Evolutionary conservation across 164 flowering plant genomes (phyloP), one percentile per base, ranked within the genome.

Genomic region (Tetracentron sinense): DNA sequence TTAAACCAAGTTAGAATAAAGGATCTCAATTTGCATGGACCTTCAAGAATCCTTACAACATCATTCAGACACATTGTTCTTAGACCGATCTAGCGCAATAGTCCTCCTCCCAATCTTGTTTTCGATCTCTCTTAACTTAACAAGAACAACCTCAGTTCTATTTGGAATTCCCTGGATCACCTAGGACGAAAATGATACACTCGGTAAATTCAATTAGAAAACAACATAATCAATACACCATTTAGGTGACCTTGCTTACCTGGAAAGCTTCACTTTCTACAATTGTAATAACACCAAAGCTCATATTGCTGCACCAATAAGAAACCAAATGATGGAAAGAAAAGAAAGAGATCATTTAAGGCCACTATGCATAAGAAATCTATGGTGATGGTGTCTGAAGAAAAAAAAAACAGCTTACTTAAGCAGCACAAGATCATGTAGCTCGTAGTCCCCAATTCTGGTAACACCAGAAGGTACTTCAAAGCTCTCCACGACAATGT

Each of bases 191-290:
- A 52, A 22, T 21, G 27, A 33, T 10, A 56, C 56, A 48, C 10
- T 10, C 22, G 25, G 22, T 25, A 21, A 19, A 11, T 15, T 4
- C n/a, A 33, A 52, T 17, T 10, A 33, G 35, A 54, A 17, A 2
- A 65, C 56, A n/a, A n/a, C 33, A 59, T 26, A 14, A 31, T 26
- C 0, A 22, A 16, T 4, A 47, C 21, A 20, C 26, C 14, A 14
- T 21, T n/a, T 54, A 12, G 19, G 20, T 3, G 21, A 60, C 20
- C 33, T 7, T 17, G 55, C 56, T 65, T 50, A 92, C 99, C 88
- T 95, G 99, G 68, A 95, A 90, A 50, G 97, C 97, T 79, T 95
- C 99, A 81, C 87, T 95, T 61, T 95, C 97, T 33, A 95, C 96
- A 52, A 97, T 88, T 68, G 92, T 92, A 21, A 95, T 92, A 26